phyloP scores from a whole-genome alignment of 345 rosid genomes.

The Pelargonium nanum region DNA sequence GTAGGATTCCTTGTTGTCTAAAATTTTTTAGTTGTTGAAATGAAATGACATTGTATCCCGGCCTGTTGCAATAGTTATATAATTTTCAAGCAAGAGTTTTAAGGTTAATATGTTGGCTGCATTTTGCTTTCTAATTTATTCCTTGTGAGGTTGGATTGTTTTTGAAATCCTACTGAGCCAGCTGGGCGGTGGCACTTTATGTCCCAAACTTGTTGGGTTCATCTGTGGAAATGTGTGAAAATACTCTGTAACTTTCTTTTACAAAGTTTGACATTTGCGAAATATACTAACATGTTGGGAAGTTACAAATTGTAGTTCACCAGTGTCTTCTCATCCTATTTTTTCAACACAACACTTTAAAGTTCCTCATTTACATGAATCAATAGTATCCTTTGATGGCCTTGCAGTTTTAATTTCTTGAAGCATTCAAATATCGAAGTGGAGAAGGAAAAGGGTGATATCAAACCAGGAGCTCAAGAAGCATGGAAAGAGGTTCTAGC shows the following conservation, averaged over 20 bases:
- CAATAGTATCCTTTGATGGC: no score
- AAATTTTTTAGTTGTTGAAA: not conserved
- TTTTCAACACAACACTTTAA: not conserved
- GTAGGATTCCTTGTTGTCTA: not conserved
- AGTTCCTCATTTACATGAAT: no score
- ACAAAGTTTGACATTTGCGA: not conserved
- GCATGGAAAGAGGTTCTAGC: conserved; percentile 71
- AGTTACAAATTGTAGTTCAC: not conserved
- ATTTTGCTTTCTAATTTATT: not conserved
- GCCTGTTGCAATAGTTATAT: not conserved
- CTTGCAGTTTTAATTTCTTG: conserved; percentile 13
- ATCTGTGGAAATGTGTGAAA: not conserved
- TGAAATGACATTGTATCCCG: not conserved
- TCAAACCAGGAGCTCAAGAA: conserved; percentile 31
- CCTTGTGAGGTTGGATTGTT: not conserved
- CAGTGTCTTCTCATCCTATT: not conserved
- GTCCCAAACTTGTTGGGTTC: not conserved
- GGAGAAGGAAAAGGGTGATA: conserved; percentile 38
- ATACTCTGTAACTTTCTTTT: not conserved
- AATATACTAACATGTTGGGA: no score
- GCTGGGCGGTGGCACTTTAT: not conserved
- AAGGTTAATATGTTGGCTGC: not conserved
- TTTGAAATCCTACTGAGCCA: not conserved
- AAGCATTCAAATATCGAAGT: conserved; percentile 53
- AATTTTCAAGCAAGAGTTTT: no score